Evolutionary conservation across 352 stramenopile species (phyloP), one percentile per base, ranked within the genome.

Genomic region (Albugo candida): DNA sequence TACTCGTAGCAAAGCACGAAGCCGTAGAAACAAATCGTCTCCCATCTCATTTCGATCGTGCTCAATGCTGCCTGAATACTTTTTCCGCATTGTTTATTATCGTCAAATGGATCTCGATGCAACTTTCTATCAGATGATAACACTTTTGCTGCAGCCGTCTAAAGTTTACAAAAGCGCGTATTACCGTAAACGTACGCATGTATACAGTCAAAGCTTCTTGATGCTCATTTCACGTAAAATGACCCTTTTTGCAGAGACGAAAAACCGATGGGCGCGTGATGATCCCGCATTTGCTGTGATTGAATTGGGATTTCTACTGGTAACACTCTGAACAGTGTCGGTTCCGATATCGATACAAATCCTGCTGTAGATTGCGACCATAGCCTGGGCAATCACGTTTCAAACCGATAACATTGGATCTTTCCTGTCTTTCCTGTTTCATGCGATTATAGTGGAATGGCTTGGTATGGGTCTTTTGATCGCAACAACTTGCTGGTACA

Each of bases 191-290:
- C 73, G 54, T 64, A 45, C 39, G 50, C 24, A 20, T 10, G 3
- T 8, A 43, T 24, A 24, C 2, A 24, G 18, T 8, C 8, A 8
- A 20, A 43, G 3, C 24, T 31, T 31, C 24, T 31, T 31, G 8
- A 3, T 31, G 3, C 24, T 56, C 11, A 16, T n/a, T 38, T 24
- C 6, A 40, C 5, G 13, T 36, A 42, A 48, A 59, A 37, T 56
- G 40, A n/a, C n/a, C n/a, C n/a, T n/a, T 43, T 19, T 8, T 19
- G 13, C 52, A 76, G 64, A 98, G 64, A 99, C 93, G 21, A 98
- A 98, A 70, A 98, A 98, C 61, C 93, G 96, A 42, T 99, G 95
- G 95, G 93, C 94, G 14, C 65, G 95, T 43, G 95, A 99, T 57
- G 88, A 97, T 58, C 89, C 89, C 6, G 94, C 93, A 4, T 99